These are phyloP conservation scores for Geotrichum cucujoidarum DNA, from an alignment of 1,139 yeast species.

Conservation along the genomic window DNA sequence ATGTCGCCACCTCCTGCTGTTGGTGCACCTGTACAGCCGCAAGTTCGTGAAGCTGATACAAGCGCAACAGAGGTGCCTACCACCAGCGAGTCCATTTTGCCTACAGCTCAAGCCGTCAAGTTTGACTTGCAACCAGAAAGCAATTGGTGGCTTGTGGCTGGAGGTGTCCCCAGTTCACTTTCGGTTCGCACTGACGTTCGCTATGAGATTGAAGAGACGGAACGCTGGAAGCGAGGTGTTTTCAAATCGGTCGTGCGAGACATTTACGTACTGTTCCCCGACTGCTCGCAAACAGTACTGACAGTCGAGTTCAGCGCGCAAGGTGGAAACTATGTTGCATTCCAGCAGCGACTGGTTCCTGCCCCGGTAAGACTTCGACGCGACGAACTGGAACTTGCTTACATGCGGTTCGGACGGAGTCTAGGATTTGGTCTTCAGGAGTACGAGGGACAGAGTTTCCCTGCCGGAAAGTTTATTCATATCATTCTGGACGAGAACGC, in stretches of 20 bases:
- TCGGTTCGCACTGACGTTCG: conserved; percentile 42
- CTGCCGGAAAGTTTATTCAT: conserved; percentile 31
- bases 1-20: neutral
- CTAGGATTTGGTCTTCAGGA: conserved; percentile 28
- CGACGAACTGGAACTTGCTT: conserved; percentile 48
- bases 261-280: conserved; percentile 68
- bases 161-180: conserved; percentile 56
- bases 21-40: neutral
- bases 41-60: neutral
- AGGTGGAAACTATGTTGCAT: conserved; percentile 40
- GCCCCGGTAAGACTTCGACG: conserved; percentile 42
- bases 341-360: conserved; percentile 42
- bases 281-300: conserved; percentile 61
- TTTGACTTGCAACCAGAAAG: conserved; percentile 39
- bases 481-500: conserved; percentile 27
- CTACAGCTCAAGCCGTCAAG: conserved; percentile 19
- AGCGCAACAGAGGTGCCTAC: neutral
- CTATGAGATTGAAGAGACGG: conserved; percentile 61
- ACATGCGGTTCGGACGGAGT: conserved; percentile 39
- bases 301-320: conserved; percentile 45
- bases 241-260: conserved; percentile 51
- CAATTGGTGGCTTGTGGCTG: conserved; percentile 60
- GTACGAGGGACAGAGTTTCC: conserved; percentile 7
- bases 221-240: conserved; percentile 56
- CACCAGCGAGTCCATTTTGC: neutral